Base-by-base conservation (phyloP, 2,329 filamentous ascomycete species). In the Basipetospora chlamydospora region DNA sequence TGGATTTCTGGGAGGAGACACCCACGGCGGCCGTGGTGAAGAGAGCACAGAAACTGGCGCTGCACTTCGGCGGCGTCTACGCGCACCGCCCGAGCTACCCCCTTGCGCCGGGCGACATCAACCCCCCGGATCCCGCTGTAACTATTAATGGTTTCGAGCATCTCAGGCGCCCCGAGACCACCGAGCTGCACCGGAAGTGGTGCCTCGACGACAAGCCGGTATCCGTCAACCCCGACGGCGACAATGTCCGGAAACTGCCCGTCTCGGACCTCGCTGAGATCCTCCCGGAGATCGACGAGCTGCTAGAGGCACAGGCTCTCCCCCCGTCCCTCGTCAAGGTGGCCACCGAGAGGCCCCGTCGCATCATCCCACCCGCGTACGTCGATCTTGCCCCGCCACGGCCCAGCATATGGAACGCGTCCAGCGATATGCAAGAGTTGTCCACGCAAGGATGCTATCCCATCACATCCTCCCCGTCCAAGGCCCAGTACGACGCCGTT, bases 1-100 rank as follows among this genome's bases (percentile, higher is more conserved):
- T 51, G 10, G 56, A 59, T 28, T 40, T 48, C 6, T 59, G 56
- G 56, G 40, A 53, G 2, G 38, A 39, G 1, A 44, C 47, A 11
- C 56, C 56, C 2, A 47, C 48, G 15, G 50, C 55, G 11, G 49
- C 56, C 1, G 47, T 57, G 4, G 46, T 58, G 12, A 46, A 54
- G n/a, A 44, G 56, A n/a, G 52, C 50, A 1, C 43, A 49, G 21
- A 59, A 59, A 43, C 38, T 59, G 6, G 50, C 55, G 3, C 49
- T 53, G 35, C 56, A 57, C 30, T 56, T 57, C 30, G 52, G 51
- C 6, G 55, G 54, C 5, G 43, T 53, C 6, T 43, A 56, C 9
- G 49, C 54, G 37, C 54, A 57, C 43, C 50, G 48, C 3, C 48
- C 49, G 10, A 38, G 39, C 9, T 35, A 42, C 15, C 42, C 41